Evolutionary conservation across 345 rosid species (phyloP).

Genomic region (Carallia pectinifolia): DNA sequence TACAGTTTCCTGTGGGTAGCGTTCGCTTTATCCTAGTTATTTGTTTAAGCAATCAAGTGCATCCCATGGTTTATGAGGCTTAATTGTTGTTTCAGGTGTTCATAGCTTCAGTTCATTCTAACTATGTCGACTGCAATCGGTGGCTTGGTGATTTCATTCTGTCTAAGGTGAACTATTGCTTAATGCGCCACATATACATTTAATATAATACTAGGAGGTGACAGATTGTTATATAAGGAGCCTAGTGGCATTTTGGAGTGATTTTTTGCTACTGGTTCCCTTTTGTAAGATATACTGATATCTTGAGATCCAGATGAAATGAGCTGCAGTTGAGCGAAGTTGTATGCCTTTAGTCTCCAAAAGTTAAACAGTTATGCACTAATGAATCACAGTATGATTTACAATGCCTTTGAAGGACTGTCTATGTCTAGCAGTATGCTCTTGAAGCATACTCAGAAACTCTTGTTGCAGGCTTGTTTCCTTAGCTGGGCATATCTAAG

Average conservation of each 20-base stretch:
- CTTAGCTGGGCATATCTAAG: neutral
- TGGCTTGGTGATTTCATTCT: constrained; percentile 95
- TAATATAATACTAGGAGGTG: neutral
- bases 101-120: constrained; percentile 92
- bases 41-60: neutral
- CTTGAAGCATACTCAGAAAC: neutral
- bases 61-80: constrained; percentile 2
- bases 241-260: neutral
- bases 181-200: neutral
- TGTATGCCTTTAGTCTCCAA: neutral
- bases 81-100: constrained; percentile 53
- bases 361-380: too few relatives aligned
- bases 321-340: neutral
- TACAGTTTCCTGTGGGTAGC: constrained; percentile 85
- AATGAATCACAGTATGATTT: too few relatives aligned
- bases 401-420: too few relatives aligned
- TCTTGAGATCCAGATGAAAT: neutral
- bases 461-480: neutral
- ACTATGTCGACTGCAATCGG: constrained; percentile 88
- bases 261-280: neutral
- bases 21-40: constrained; percentile 1
- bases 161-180: constrained; percentile 61
- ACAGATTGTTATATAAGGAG: neutral
- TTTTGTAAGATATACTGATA: neutral
- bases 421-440: neutral